Percentiles rank a stretch among this genome's conserved stretches.
These are phyloP conservation scores for Plantago elongata DNA, from an alignment of 257 asterid species.

Conservation along the genomic window DNA sequence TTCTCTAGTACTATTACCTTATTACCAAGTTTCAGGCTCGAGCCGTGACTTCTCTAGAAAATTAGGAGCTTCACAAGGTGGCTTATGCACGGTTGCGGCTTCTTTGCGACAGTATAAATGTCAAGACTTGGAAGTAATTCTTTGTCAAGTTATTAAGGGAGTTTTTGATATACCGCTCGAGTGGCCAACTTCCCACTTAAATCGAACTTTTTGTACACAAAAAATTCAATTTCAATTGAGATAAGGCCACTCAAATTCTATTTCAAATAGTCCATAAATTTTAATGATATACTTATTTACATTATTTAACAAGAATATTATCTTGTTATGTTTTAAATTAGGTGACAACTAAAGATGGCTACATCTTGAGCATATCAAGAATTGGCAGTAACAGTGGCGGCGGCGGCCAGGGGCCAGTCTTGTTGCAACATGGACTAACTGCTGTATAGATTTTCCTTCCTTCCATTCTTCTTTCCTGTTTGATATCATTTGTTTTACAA, in stretches of 20 bases:
- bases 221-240: too few relatives aligned
- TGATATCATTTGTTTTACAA: too few relatives aligned
- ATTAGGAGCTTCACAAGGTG: constrained; percentile 17
- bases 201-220: too few relatives aligned
- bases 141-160: not conserved
- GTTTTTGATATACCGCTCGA: too few relatives aligned
- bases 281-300: not conserved
- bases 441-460: constrained; percentile 41
- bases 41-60: not conserved
- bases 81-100: constrained; percentile 50
- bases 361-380: constrained; percentile 58
- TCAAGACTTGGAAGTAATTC: constrained; percentile 52
- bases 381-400: constrained; percentile 44
- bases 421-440: constrained; percentile 58
- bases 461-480: not conserved
- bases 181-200: too few relatives aligned
- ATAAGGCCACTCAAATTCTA: too few relatives aligned
- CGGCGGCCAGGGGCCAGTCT: constrained; percentile 32
- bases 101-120: constrained; percentile 55
- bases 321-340: constrained; percentile 9
- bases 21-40: not conserved
- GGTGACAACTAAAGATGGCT: constrained; percentile 72
- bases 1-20: not conserved
- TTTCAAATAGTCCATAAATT: too few relatives aligned
- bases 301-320: not conserved